phyloP scores from a whole-genome alignment of 2,329 filamentous ascomycete genomes.

The Colletotrichum cordylinicola region DNA sequence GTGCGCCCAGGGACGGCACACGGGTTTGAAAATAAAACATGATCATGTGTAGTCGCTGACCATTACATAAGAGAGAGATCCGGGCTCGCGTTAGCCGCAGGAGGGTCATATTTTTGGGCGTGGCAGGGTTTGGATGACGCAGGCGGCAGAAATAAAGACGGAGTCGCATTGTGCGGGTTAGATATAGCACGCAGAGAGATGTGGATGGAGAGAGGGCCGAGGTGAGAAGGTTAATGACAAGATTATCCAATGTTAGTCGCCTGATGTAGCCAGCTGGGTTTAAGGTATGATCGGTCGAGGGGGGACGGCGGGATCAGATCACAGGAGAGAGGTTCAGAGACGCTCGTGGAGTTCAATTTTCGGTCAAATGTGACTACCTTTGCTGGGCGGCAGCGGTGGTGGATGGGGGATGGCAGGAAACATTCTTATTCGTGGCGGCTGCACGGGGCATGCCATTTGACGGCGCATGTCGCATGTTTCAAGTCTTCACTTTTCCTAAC shows the following conservation, averaged over 20 bases:
- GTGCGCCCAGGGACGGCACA: not conserved
- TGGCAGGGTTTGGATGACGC: not conserved
- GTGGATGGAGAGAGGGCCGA: not conserved
- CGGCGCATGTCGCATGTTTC: conserved; percentile 22
- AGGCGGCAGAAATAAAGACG: not conserved
- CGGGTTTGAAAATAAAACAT: not conserved
- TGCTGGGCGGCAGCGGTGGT: conserved; percentile 1
- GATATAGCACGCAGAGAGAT: not conserved
- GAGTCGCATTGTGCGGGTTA: not conserved
- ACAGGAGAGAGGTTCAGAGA: not conserved
- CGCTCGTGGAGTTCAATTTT: not conserved
- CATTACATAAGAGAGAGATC: not conserved
- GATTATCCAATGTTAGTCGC: not conserved
- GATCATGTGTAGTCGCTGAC: not conserved
- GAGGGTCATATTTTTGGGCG: not conserved
- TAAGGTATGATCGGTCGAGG: not conserved
- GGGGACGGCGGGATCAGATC: not conserved
- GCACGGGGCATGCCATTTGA: conserved; percentile 17
- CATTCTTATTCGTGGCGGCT: conserved; percentile 18
- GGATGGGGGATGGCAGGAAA: not conserved
- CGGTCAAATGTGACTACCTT: not conserved
- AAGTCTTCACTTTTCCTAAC: not conserved
- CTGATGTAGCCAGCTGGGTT: not conserved
- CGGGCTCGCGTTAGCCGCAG: not conserved
- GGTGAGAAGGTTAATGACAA: not conserved